A percentile compares a stretch with the other conserved stretches of the same genome.
Evolutionary conservation across 73 alveolate genomes (phyloP).

Genomic region (Tetrahymena thermophila): DNA sequence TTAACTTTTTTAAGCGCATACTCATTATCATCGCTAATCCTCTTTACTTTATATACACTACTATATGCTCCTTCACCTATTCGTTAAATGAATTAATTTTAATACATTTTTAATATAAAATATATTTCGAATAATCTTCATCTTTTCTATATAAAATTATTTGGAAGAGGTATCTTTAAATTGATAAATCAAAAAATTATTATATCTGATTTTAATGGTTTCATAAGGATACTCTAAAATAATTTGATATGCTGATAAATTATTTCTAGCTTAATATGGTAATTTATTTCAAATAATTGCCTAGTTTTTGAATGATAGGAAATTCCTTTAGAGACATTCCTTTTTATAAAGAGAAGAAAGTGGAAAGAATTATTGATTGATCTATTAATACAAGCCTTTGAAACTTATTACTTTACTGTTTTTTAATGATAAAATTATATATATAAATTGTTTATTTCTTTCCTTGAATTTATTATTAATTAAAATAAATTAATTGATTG

Average conservation of each 20-base stretch:
- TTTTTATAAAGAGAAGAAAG: not conserved
- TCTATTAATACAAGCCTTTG: not conserved
- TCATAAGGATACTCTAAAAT: not conserved
- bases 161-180: not conserved
- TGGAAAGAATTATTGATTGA: not conserved
- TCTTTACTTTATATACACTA: conserved; percentile 60
- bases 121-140: too few species aligned
- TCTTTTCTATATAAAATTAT: too few species aligned
- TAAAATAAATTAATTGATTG: not conserved
- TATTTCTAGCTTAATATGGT: not conserved
- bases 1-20: conserved; percentile 73
- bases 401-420: not conserved
- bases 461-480: not conserved
- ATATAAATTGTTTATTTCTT: not conserved
- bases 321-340: not conserved
- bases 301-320: not conserved
- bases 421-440: not conserved
- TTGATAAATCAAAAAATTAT: not conserved
- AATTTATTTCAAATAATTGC: not conserved
- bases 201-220: too few species aligned
- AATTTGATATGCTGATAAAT: not conserved
- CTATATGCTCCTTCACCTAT: conserved; percentile 75
- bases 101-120: not conserved
- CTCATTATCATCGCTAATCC: conserved; percentile 47
- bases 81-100: conserved; percentile 53